A percentile compares a stretch with the other conserved stretches of the same genome.
phyloP scores from a whole-genome alignment of 176 grass and related monocot species.

The Pharus latifolius region DNA sequence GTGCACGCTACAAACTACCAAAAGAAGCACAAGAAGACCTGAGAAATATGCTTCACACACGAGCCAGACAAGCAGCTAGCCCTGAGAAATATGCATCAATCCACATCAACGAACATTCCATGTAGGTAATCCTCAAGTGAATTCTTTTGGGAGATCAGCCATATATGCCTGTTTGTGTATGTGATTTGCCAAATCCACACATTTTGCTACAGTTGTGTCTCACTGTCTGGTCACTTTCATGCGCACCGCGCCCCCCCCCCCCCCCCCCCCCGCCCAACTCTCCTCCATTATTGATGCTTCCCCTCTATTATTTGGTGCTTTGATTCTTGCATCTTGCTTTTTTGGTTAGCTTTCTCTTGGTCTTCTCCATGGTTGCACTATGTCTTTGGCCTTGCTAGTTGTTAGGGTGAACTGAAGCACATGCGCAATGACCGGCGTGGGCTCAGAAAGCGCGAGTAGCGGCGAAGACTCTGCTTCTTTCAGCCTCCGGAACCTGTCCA shows the following conservation, averaged over 20 bases:
- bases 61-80: background rate
- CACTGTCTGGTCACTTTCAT: constrained; percentile 25
- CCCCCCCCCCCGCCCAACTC: background rate
- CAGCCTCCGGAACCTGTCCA: constrained; percentile 68
- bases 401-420: background rate
- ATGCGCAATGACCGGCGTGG: constrained; percentile 25
- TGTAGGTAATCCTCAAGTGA: background rate
- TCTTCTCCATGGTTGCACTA: no score
- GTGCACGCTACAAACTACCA: background rate
- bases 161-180: no score
- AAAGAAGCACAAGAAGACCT: background rate
- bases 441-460: constrained; percentile 3
- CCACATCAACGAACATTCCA: constrained; percentile 14
- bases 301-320: constrained; percentile 30
- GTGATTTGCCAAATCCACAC: background rate
- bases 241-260: background rate
- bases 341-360: background rate
- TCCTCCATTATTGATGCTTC: constrained; percentile 25
- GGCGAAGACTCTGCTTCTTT: constrained; percentile 34
- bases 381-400: background rate
- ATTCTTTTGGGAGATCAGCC: background rate
- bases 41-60: background rate
- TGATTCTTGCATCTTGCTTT: constrained; percentile 7
- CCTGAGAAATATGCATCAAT: background rate
- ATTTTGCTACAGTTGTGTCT: no score